Evolutionary conservation across 2,329 filamentous ascomycete genomes (phyloP).

Genomic region (Bipolaris victoriae): DNA sequence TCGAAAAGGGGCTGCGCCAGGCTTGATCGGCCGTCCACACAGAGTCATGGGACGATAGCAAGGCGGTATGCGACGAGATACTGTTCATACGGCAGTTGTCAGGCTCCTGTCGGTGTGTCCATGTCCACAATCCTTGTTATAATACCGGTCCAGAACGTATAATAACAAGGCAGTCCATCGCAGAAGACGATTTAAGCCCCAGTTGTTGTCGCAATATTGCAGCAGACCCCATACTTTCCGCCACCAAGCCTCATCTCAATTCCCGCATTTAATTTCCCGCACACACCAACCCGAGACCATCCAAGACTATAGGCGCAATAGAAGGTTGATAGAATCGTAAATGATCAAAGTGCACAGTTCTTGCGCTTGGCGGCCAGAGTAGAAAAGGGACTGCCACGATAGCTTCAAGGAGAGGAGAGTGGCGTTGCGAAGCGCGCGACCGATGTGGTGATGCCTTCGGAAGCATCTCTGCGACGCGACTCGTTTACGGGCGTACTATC

Average conservation of each 20-base stretch:
- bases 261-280: constrained; percentile 41
- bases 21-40: constrained; percentile 10
- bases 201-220: constrained; percentile 23
- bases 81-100: constrained; percentile 8
- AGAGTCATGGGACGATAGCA: background rate
- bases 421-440: constrained; percentile 12
- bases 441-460: constrained; percentile 19
- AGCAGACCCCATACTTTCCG: constrained; percentile 17
- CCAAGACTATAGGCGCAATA: constrained; percentile 23
- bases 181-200: constrained; percentile 22
- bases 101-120: background rate
- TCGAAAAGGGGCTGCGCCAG: constrained; percentile 35
- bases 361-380: constrained; percentile 13
- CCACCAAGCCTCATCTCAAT: constrained; percentile 25
- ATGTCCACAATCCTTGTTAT: constrained; percentile 5
- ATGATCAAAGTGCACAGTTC: constrained; percentile 24
- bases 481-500: constrained; percentile 6
- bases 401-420: constrained; percentile 17
- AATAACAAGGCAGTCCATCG: constrained; percentile 25
- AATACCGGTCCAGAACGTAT: constrained; percentile 9
- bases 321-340: constrained; percentile 34
- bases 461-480: constrained; percentile 1
- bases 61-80: constrained; percentile 6
- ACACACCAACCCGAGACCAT: constrained; percentile 28
- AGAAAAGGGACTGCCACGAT: constrained; percentile 13